Evolutionary conservation across 306 rosid genomes (phyloP).

Genomic region (Arachis stenosperma): DNA sequence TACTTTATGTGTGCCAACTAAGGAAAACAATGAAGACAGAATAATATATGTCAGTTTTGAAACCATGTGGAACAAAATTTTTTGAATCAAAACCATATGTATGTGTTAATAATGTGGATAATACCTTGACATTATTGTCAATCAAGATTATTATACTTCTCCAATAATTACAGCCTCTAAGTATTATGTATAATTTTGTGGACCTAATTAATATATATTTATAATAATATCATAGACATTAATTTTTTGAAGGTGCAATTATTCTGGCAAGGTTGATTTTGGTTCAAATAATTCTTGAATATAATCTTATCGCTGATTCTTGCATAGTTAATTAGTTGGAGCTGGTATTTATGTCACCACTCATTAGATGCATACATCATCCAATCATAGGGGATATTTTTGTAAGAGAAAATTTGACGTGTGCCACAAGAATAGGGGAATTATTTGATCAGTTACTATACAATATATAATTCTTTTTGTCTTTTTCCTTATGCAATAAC

Average conservation of each 20-base stretch:
- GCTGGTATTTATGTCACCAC: conserved; percentile 20
- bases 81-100: too few relatives aligned
- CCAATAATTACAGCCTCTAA: too few relatives aligned
- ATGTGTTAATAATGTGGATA: neutral
- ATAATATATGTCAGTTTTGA: neutral
- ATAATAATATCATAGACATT: too few relatives aligned
- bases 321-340: neutral
- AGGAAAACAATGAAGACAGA: neutral
- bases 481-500: conserved; percentile 29
- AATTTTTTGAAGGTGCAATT: neutral
- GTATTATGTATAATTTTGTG: too few relatives aligned
- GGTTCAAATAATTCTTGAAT: neutral
- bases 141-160: neutral
- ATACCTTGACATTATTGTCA: neutral
- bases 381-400: conserved; percentile 15
- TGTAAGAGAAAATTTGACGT: conserved; percentile 3
- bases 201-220: too few relatives aligned
- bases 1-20: neutral
- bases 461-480: neutral
- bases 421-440: conserved; percentile 14
- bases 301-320: neutral
- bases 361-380: conserved; percentile 33
- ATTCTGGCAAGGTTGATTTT: neutral
- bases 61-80: neutral
- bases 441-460: conserved; percentile 16